Conservation (phyloP, 805 yeast genomes). For the Jamesozyma jinghongensis region DNA sequence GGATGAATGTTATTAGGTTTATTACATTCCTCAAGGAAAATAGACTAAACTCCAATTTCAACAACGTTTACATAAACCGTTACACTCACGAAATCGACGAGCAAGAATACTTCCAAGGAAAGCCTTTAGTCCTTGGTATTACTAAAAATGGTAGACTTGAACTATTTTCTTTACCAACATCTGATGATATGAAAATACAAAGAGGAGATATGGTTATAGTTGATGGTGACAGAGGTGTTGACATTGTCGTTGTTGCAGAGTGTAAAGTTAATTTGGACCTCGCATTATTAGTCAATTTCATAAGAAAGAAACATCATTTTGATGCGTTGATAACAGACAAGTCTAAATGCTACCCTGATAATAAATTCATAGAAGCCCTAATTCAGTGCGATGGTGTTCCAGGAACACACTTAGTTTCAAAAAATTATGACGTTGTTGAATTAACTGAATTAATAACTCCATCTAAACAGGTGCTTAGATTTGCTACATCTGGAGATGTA, state of each 20-base stretch:
- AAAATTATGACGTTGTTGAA: conserved; percentile 35
- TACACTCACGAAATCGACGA: conserved; percentile 3
- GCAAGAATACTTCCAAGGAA: conserved; percentile 19
- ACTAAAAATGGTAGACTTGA: conserved; percentile 63
- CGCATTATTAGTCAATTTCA: conserved; percentile 63
- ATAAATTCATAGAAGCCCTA: conserved; percentile 22
- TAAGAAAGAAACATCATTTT: conserved; percentile 61
- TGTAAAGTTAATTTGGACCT: too few species aligned
- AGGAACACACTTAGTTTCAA: conserved; percentile 22
- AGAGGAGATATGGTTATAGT: conserved; percentile 62
- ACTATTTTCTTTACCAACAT: conserved; percentile 55
- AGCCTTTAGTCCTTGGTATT: conserved; percentile 38
- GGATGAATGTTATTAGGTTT: neutral
- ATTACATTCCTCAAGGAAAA: neutral
- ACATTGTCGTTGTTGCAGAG: conserved; percentile 61
- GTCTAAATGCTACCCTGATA: conserved; percentile 24
- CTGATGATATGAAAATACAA: conserved; percentile 49
- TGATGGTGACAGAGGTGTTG: conserved; percentile 81
- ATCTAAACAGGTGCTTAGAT: conserved; percentile 65
- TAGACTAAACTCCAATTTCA: neutral
- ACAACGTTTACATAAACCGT: neutral
- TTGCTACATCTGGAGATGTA: conserved; percentile 66
- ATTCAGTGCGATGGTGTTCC: conserved; percentile 18
- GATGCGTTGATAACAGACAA: conserved; percentile 29
- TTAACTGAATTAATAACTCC: conserved; percentile 53